A percentile compares a stretch with the other conserved stretches of the same genome.
These are phyloP conservation scores for Mycena olivaceomarginata DNA, from an alignment of 768 basidiomycete species.

Conservation along the genomic window DNA sequence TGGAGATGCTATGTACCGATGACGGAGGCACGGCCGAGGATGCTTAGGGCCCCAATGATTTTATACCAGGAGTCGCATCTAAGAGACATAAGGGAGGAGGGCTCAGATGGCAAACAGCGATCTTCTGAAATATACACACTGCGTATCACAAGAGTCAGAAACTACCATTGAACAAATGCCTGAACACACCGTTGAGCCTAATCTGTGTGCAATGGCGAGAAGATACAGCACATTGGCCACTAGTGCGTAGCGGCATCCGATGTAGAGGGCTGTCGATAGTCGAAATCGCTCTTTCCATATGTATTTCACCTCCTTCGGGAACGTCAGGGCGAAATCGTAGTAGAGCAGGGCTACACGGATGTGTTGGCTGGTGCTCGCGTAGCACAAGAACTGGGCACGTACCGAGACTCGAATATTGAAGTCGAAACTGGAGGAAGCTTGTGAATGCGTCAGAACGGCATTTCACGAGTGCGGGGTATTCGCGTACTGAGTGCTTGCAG, in stretches of 20 bases:
- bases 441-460: background rate
- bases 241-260: constrained; percentile 58
- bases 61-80: constrained; percentile 39
- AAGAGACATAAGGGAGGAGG: background rate
- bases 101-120: background rate
- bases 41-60: constrained; percentile 26
- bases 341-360: constrained; percentile 50
- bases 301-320: constrained; percentile 55
- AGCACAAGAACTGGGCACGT: background rate
- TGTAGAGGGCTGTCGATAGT: constrained; percentile 54
- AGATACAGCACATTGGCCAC: constrained; percentile 57
- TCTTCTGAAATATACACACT: background rate
- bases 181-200: constrained; percentile 45
- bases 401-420: background rate
- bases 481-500: background rate
- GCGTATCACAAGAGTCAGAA: background rate
- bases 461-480: background rate
- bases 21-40: constrained; percentile 30
- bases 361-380: background rate
- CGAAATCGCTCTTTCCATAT: constrained; percentile 54
- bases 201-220: constrained; percentile 49
- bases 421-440: constrained; percentile 7
- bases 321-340: constrained; percentile 57
- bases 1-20: constrained; percentile 10
- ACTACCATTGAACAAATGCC: no score